Evolutionary conservation across 495 filamentous ascomycete species (phyloP).

Genomic region (Hyaloscypha bicolor): DNA sequence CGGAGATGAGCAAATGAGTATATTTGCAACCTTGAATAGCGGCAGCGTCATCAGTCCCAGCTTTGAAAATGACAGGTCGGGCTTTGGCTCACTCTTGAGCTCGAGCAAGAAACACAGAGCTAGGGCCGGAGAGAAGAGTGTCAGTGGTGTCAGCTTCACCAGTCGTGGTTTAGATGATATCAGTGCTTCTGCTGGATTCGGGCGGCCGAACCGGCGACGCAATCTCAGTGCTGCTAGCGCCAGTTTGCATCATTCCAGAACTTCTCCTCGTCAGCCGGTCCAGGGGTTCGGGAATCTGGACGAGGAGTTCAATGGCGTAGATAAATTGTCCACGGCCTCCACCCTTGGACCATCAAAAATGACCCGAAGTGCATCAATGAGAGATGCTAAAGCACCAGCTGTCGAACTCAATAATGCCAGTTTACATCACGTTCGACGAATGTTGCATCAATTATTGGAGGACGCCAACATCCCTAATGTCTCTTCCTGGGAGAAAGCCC

Average conservation of each 20-base stretch:
- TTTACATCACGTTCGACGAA: constrained; percentile 80
- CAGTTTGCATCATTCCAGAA: constrained; percentile 61
- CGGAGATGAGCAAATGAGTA: constrained; percentile 87
- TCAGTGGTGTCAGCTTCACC: constrained; percentile 60
- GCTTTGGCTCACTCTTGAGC: constrained; percentile 55
- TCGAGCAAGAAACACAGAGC: constrained; percentile 75
- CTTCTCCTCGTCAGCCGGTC: constrained; percentile 65
- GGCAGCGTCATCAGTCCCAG: constrained; percentile 44
- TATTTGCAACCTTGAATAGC: constrained; percentile 70
- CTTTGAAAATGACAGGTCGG: constrained; percentile 50
- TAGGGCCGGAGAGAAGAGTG: constrained; percentile 71
- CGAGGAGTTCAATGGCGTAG: constrained; percentile 20
- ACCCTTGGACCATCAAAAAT: constrained; percentile 58
- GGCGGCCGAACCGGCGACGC: constrained; percentile 54
- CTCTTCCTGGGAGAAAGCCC: constrained; percentile 83
- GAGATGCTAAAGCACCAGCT: constrained; percentile 69
- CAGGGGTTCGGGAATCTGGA: constrained; percentile 29
- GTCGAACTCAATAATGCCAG: constrained; percentile 86
- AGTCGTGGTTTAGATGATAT: constrained; percentile 59
- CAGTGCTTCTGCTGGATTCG: constrained; percentile 30
- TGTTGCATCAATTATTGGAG: constrained; percentile 79
- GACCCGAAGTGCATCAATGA: constrained; percentile 84
- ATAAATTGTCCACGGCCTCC: constrained; percentile 42
- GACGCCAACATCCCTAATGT: constrained; percentile 74
- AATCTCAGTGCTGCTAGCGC: constrained; percentile 77